Conservation (phyloP, 192 early-diverging fungal species). For the Thoreauomyces humboldtii region DNA sequence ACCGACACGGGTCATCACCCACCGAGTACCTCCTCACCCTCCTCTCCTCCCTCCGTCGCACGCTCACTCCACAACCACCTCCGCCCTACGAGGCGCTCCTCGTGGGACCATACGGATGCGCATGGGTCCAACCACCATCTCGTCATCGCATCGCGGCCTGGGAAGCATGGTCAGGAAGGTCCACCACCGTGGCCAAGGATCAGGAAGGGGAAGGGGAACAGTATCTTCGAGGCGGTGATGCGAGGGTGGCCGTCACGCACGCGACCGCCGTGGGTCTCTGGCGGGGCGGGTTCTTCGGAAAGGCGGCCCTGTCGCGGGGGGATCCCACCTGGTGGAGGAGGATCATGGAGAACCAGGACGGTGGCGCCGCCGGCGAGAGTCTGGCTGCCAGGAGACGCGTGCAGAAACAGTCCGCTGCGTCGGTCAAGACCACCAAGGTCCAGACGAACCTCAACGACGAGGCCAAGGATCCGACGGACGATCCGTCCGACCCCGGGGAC, state of each 20-base stretch:
- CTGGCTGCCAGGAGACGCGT: too few relatives aligned
- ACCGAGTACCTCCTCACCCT: neutral
- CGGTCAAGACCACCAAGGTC: too few relatives aligned
- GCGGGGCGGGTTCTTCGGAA: slow-evolving; percentile 70
- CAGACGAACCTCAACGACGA: too few relatives aligned
- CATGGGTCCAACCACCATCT: too few relatives aligned
- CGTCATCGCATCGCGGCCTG: too few relatives aligned
- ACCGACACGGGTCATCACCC: neutral
- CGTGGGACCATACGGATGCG: slow-evolving; percentile 10
- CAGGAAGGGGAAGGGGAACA: neutral
- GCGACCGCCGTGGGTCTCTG: slow-evolving; percentile 41
- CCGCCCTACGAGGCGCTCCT: slow-evolving; percentile 18
- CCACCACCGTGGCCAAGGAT: neutral
- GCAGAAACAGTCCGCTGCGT: too few relatives aligned
- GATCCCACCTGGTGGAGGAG: slow-evolving; percentile 71
- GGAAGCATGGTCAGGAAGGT: neutral
- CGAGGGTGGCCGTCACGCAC: neutral
- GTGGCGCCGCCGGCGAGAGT: slow-evolving; percentile 8
- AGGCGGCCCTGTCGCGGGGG: slow-evolving; percentile 74
- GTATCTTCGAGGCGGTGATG: neutral
- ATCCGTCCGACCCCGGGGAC: too few relatives aligned
- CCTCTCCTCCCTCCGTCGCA: neutral
- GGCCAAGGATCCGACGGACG: too few relatives aligned
- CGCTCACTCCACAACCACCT: neutral
- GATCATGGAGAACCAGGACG: slow-evolving; percentile 20